Evolutionary conservation across 2,329 filamentous ascomycete species (phyloP).

Genomic region (Alternaria infectoria): DNA sequence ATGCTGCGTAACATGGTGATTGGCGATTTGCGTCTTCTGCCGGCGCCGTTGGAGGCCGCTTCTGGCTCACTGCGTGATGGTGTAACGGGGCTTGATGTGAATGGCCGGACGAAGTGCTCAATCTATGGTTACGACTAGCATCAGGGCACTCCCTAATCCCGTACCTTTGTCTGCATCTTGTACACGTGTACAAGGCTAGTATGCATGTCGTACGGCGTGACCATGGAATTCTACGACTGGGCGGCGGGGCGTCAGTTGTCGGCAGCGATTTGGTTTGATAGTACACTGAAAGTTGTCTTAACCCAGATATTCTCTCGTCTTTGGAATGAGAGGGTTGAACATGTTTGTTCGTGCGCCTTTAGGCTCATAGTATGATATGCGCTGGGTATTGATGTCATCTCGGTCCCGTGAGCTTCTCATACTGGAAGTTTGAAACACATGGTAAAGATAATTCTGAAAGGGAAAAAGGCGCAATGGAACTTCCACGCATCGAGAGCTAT

Average conservation of each 20-base stretch:
- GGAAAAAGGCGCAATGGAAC: neutral
- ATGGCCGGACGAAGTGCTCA: slow-evolving; percentile 16
- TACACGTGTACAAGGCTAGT: slow-evolving; percentile 11
- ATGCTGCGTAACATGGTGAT: slow-evolving; percentile 2
- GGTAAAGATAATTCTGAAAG: neutral
- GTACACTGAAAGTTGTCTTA: neutral
- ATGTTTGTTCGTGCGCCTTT: neutral
- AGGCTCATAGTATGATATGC: neutral
- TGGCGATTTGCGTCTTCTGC: slow-evolving; percentile 7
- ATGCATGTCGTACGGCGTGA: neutral
- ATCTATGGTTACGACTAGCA: neutral
- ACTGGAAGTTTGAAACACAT: neutral
- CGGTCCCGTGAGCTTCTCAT: neutral
- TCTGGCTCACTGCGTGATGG: slow-evolving; percentile 22
- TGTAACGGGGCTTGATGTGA: slow-evolving; percentile 32
- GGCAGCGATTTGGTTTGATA: neutral
- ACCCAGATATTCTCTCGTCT: neutral
- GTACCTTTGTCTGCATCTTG: neutral
- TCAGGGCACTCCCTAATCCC: neutral
- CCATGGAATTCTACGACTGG: neutral
- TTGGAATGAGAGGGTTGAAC: rapidly evolving
- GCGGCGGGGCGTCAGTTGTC: neutral
- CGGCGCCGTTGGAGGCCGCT: slow-evolving; percentile 10
- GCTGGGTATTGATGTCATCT: neutral
- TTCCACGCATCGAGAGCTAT: neutral